Conservation (phyloP, 78 protist genomes). For the Mantamonas sphyraenae region DNA sequence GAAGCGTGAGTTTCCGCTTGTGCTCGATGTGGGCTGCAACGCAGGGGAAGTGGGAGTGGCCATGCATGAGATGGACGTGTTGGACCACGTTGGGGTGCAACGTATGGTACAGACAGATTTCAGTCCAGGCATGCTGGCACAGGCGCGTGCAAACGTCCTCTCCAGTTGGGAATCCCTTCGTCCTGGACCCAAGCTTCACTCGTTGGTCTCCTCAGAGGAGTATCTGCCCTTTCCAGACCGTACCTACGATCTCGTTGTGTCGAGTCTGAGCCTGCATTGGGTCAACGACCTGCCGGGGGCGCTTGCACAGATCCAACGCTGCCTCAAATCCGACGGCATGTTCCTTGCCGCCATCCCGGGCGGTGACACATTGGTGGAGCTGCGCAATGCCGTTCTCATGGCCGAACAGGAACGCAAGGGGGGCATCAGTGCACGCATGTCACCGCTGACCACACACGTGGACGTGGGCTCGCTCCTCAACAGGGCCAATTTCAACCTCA, state of each 20-base stretch:
- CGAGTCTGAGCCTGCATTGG: constrained; percentile 25
- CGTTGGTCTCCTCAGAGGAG: constrained; percentile 13
- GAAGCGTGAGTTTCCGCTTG: background rate
- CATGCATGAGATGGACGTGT: too few species aligned
- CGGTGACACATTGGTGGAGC: constrained; percentile 17
- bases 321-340: constrained; percentile 8
- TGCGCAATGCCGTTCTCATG: background rate
- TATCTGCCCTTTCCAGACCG: background rate
- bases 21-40: background rate
- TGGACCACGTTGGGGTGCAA: background rate
- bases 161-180: background rate
- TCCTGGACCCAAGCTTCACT: background rate
- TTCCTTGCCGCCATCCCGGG: constrained; percentile 21
- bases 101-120: background rate
- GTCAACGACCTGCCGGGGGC: constrained; percentile 28
- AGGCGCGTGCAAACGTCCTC: background rate
- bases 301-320: background rate
- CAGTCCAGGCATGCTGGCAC: too few species aligned
- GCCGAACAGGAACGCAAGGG: constrained; percentile 26
- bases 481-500: background rate
- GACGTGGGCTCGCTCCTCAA: background rate
- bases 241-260: constrained; percentile 2
- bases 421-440: background rate
- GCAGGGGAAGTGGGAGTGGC: background rate
- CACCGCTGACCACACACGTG: constrained; percentile 7